phyloP scores from a whole-genome alignment of 1,284 basidiomycete species.

The Cryptococcus neoformans region DNA sequence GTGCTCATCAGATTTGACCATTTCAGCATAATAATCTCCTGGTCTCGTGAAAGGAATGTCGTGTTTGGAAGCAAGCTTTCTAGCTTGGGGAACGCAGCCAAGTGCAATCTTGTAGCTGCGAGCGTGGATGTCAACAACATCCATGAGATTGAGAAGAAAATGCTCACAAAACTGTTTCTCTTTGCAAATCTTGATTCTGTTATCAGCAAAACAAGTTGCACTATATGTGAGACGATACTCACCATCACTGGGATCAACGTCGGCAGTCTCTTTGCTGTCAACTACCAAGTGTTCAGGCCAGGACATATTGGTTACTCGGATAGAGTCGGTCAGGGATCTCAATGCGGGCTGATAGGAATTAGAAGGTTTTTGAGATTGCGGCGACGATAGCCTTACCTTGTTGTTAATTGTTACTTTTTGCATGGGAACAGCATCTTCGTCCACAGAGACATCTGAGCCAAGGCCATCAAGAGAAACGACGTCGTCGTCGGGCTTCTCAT shows the following conservation, averaged over 20 bases:
- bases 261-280: slow-evolving; percentile 67
- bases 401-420: slow-evolving; percentile 52
- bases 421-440: slow-evolving; percentile 70
- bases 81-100: slow-evolving; percentile 72
- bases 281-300: slow-evolving; percentile 84
- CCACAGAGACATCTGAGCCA: slow-evolving; percentile 59
- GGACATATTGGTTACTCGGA: slow-evolving; percentile 69
- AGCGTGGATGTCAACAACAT: background rate
- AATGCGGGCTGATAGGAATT: slow-evolving; percentile 63
- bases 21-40: slow-evolving; percentile 94
- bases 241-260: slow-evolving; percentile 65
- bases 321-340: slow-evolving; percentile 71
- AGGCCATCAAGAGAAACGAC: slow-evolving; percentile 67
- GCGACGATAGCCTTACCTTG: background rate
- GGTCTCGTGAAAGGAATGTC: slow-evolving; percentile 87
- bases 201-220: background rate
- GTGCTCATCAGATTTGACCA: slow-evolving; percentile 97
- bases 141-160: background rate
- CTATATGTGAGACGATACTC: slow-evolving; percentile 1
- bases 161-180: slow-evolving; percentile 91
- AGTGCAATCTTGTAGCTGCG: slow-evolving; percentile 88
- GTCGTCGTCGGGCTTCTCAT: slow-evolving; percentile 49
- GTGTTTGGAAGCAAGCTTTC: slow-evolving; percentile 65
- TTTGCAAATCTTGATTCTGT: slow-evolving; percentile 65
- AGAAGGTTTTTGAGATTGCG: background rate